These are phyloP conservation scores for Balakata baccata DNA, from an alignment of 345 rosid genomes.

Conservation along the genomic window DNA sequence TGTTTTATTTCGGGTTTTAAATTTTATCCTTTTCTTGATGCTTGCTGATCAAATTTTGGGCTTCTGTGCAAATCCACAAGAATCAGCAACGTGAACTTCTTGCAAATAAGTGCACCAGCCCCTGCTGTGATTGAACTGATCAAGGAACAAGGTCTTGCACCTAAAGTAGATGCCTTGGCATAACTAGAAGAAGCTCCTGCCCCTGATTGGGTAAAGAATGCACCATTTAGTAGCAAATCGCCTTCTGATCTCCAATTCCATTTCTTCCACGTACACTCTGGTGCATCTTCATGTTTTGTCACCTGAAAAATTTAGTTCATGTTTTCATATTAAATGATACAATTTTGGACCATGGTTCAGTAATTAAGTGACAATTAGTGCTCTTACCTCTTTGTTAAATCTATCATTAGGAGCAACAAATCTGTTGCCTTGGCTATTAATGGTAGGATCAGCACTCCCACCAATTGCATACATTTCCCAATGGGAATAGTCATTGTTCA, in stretches of 20 bases:
- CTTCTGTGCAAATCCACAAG: constrained; percentile 10
- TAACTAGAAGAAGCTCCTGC: constrained; percentile 28
- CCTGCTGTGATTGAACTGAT: constrained; percentile 24
- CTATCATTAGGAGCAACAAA: constrained; percentile 27
- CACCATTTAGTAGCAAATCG: constrained; percentile 28
- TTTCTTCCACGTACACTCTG: constrained; percentile 20
- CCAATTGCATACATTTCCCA: constrained; percentile 37
- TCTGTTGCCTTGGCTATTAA: constrained; percentile 37
- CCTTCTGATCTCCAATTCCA: constrained; percentile 38
- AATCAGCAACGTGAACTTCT: constrained; percentile 27
- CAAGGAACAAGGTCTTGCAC: constrained; percentile 27
- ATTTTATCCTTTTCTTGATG: background rate
- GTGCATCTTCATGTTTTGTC: constrained; percentile 30
- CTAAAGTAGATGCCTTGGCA: constrained; percentile 29
- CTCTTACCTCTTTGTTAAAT: constrained; percentile 31
- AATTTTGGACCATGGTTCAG: background rate
- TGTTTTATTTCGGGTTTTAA: background rate
- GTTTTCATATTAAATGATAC: too few species aligned
- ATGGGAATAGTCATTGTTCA: constrained; percentile 31
- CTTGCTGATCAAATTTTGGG: background rate
- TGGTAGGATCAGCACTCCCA: constrained; percentile 34
- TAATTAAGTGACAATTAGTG: background rate
- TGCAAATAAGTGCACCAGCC: constrained; percentile 30
- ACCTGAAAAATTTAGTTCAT: constrained; percentile 14
- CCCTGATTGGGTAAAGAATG: constrained; percentile 24